These are phyloP conservation scores for Epichloe glyceriae DNA, from an alignment of 2,329 filamentous ascomycete genomes.

Conservation along the genomic window DNA sequence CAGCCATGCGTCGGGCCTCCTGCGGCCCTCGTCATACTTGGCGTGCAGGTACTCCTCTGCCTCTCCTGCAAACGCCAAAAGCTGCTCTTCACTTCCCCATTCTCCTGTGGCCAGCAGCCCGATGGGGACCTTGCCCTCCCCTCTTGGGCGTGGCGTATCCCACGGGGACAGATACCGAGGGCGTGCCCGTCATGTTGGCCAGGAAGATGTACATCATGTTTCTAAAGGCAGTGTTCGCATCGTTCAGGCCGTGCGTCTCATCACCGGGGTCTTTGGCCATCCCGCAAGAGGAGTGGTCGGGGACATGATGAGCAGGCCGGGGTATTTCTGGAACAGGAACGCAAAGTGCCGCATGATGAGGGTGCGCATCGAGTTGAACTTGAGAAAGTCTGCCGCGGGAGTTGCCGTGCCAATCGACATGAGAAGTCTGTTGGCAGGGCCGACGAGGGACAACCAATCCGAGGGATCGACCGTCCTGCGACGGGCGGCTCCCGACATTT, in stretches of 20 bases:
- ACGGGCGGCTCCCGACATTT: slow-evolving; percentile 42
- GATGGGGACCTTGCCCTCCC: slow-evolving; percentile 47
- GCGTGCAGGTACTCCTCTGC: slow-evolving; percentile 42
- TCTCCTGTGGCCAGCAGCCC: slow-evolving; percentile 52
- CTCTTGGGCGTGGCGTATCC: slow-evolving; percentile 51
- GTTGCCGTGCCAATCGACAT: slow-evolving; percentile 52
- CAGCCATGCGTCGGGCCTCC: slow-evolving; percentile 41
- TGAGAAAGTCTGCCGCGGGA: slow-evolving; percentile 55
- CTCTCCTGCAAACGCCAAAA: slow-evolving; percentile 47
- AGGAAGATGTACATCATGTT: slow-evolving; percentile 82
- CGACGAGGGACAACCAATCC: slow-evolving; percentile 42
- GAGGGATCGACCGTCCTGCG: slow-evolving; percentile 29
- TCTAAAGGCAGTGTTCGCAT: slow-evolving; percentile 59
- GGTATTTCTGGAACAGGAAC: slow-evolving; percentile 54
- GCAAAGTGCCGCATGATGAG: slow-evolving; percentile 70
- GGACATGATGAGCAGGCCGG: slow-evolving; percentile 65
- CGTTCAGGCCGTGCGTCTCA: slow-evolving; percentile 56
- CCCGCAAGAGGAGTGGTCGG: slow-evolving; percentile 67
- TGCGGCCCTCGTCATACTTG: slow-evolving; percentile 33
- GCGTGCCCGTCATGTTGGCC: slow-evolving; percentile 70
- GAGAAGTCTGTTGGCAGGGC: slow-evolving; percentile 56
- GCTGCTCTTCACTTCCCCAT: slow-evolving; percentile 53
- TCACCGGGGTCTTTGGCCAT: slow-evolving; percentile 52
- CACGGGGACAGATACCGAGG: slow-evolving; percentile 60
- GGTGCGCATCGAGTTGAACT: slow-evolving; percentile 59